Evolutionary conservation across 768 basidiomycete species (phyloP).

Genomic region (Lanmaoa pseudosensibilis): DNA sequence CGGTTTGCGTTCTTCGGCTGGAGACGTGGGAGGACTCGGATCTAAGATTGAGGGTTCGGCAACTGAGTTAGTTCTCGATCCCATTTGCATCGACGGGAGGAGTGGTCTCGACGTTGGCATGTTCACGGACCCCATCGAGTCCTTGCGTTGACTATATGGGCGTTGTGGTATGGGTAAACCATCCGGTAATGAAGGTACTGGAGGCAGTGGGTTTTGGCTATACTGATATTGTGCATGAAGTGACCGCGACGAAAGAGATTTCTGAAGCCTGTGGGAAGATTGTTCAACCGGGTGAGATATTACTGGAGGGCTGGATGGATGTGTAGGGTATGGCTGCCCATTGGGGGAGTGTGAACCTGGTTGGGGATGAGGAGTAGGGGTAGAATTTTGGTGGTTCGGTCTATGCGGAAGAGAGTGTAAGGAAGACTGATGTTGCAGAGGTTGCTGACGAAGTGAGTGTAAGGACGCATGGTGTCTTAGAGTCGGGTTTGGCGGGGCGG

Average conservation of each 20-base stretch:
- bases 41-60: constrained; percentile 56
- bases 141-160: constrained; percentile 21
- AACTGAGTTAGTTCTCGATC: constrained; percentile 52
- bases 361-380: constrained; percentile 20
- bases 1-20: constrained; percentile 54
- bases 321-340: constrained; percentile 11
- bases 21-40: constrained; percentile 85
- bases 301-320: constrained; percentile 11
- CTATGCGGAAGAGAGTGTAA: constrained; percentile 13
- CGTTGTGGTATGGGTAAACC: constrained; percentile 33
- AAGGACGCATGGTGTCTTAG: constrained; percentile 25
- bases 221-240: constrained; percentile 53
- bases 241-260: constrained; percentile 60
- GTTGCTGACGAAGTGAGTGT: constrained; percentile 32
- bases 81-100: constrained; percentile 62
- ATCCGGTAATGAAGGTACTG: constrained; percentile 39
- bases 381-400: constrained; percentile 11
- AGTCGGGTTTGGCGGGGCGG: constrained; percentile 6
- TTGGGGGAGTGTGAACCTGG: constrained; percentile 9
- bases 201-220: constrained; percentile 36
- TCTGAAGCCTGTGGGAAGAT: constrained; percentile 37
- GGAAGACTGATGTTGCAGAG: constrained; percentile 20
- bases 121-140: constrained; percentile 17
- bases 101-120: constrained; percentile 52
- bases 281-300: constrained; percentile 48